Conservation (phyloP, 768 basidiomycete genomes). For the Lentinus tigrinus region DNA sequence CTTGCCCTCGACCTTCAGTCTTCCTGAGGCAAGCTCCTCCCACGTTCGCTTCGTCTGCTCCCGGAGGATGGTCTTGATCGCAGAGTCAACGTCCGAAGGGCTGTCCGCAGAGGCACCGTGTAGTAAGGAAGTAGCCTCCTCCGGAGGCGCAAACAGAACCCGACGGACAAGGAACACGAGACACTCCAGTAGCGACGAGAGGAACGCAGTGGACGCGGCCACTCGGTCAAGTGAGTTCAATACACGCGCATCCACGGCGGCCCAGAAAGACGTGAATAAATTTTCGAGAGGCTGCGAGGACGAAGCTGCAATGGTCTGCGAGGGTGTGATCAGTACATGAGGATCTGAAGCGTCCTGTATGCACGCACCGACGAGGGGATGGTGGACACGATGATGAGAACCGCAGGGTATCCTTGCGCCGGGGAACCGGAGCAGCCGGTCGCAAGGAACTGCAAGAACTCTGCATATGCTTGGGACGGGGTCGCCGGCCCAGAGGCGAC, state of each 20-base stretch:
- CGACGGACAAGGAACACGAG: constrained; percentile 55
- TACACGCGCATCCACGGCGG: constrained; percentile 68
- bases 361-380: constrained; percentile 63
- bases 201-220: constrained; percentile 60
- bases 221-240: constrained; percentile 56
- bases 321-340: too few species aligned
- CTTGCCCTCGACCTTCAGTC: constrained; percentile 46
- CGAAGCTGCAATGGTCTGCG: constrained; percentile 20
- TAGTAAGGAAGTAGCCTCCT: constrained; percentile 6
- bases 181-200: constrained; percentile 70
- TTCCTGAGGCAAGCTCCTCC: constrained; percentile 43
- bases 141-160: constrained; percentile 27
- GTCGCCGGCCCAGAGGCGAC: background rate
- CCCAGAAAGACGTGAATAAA: constrained; percentile 81
- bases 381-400: constrained; percentile 80
- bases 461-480: constrained; percentile 53
- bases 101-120: background rate
- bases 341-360: background rate
- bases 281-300: constrained; percentile 37
- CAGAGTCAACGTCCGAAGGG: background rate
- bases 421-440: constrained; percentile 80
- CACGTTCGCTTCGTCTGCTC: constrained; percentile 49
- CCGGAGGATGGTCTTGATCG: constrained; percentile 35
- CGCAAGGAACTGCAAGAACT: constrained; percentile 79
- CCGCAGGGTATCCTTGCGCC: constrained; percentile 74